These are phyloP conservation scores for Neonectria magnoliae DNA, from an alignment of 2,329 filamentous ascomycete species.

Conservation along the genomic window DNA sequence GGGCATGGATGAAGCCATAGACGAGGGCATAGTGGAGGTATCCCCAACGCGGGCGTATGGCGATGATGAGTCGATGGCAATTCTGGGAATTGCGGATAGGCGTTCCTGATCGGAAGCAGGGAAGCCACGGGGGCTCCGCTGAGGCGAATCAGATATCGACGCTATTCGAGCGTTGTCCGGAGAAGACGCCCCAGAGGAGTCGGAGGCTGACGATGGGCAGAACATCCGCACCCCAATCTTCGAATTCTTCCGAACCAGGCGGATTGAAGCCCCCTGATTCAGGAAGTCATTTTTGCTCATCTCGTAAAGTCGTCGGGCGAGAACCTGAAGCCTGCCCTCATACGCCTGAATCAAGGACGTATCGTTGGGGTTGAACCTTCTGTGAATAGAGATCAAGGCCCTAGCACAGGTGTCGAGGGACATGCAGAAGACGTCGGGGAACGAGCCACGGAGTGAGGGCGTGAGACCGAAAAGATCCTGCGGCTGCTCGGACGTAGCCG, in stretches of 20 bases:
- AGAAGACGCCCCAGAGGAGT: slow-evolving; percentile 33
- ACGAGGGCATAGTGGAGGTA: slow-evolving; percentile 33
- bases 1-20: slow-evolving; percentile 38
- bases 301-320: slow-evolving; percentile 41
- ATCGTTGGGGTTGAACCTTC: slow-evolving; percentile 34
- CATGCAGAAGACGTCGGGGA: slow-evolving; percentile 44
- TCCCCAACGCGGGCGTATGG: slow-evolving; percentile 31
- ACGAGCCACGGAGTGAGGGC: slow-evolving; percentile 36
- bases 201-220: slow-evolving; percentile 26
- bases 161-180: slow-evolving; percentile 28
- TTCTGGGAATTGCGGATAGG: slow-evolving; percentile 20
- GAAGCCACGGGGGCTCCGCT: slow-evolving; percentile 16
- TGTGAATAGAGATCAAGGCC: slow-evolving; percentile 41
- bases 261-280: slow-evolving; percentile 37
- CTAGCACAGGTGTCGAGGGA: slow-evolving; percentile 47
- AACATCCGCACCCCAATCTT: slow-evolving; percentile 41
- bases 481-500: slow-evolving; percentile 32
- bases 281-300: slow-evolving; percentile 44
- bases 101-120: slow-evolving; percentile 9
- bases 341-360: slow-evolving; percentile 35
- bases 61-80: slow-evolving; percentile 20
- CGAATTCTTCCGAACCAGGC: slow-evolving; percentile 43
- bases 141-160: slow-evolving; percentile 38
- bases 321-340: slow-evolving; percentile 36
- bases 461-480: slow-evolving; percentile 31